Conservation (phyloP, 768 basidiomycete genomes). For the Holtermannia corniformis region DNA sequence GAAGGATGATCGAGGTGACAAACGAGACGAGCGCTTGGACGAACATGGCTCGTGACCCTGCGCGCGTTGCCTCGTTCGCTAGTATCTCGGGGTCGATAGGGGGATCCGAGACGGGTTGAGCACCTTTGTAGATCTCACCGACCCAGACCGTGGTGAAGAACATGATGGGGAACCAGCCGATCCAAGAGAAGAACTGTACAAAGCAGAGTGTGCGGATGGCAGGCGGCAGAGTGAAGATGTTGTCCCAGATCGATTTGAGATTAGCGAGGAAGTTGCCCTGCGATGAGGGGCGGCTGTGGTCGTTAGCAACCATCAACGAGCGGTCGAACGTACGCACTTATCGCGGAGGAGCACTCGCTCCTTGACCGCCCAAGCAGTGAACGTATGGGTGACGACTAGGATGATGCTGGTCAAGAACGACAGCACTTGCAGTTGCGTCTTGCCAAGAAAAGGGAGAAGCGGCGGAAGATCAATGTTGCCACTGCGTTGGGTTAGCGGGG, state of each 20-base stretch:
- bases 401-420: constrained; percentile 63
- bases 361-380: constrained; percentile 48
- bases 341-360: constrained; percentile 61
- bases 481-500: constrained; percentile 46
- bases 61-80: constrained; percentile 57
- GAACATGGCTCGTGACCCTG: constrained; percentile 76
- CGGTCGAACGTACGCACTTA: constrained; percentile 31
- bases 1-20: constrained; percentile 58
- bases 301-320: constrained; percentile 2
- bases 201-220: constrained; percentile 63
- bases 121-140: constrained; percentile 67
- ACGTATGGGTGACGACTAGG: constrained; percentile 56
- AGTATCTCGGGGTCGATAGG: constrained; percentile 45
- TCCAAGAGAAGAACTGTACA: constrained; percentile 49
- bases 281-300: constrained; percentile 25
- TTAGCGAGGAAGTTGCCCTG: constrained; percentile 39
- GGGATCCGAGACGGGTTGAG: constrained; percentile 37
- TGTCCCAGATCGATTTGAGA: constrained; percentile 60
- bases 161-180: constrained; percentile 86
- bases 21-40: constrained; percentile 64
- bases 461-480: constrained; percentile 69
- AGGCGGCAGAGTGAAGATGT: constrained; percentile 58
- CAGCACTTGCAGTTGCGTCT: constrained; percentile 69
- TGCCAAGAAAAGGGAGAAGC: constrained; percentile 64
- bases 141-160: constrained; percentile 84